Conservation (phyloP, 768 basidiomycete species). For the Phlegmacium glaucopus region DNA sequence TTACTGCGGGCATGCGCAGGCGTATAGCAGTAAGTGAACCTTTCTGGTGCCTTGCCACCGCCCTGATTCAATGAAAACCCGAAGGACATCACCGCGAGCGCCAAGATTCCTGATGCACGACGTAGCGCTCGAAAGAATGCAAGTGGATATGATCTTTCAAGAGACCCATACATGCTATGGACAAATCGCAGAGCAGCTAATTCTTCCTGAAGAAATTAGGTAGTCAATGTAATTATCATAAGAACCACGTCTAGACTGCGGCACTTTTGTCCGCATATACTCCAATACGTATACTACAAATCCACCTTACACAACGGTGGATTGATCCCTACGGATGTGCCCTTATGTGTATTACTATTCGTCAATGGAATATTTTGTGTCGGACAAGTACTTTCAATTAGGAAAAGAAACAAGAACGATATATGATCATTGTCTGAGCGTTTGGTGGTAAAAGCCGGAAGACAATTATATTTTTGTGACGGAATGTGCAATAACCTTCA, state of each 20-base stretch:
- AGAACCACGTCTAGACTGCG: background rate
- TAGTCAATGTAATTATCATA: background rate
- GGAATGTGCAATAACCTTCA: conserved; percentile 74
- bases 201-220: conserved; percentile 26
- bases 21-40: conserved; percentile 60
- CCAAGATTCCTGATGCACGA: conserved; percentile 75
- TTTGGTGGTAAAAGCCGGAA: background rate
- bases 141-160: conserved; percentile 56
- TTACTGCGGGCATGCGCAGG: conserved; percentile 74
- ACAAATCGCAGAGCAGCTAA: conserved; percentile 71
- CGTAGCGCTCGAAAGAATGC: conserved; percentile 70
- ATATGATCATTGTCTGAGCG: no score
- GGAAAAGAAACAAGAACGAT: no score
- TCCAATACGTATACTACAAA: no score
- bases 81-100: conserved; percentile 67
- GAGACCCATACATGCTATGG: conserved; percentile 89
- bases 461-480: conserved; percentile 42
- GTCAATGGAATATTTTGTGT: no score
- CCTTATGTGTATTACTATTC: no score
- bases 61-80: conserved; percentile 11
- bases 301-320: no score
- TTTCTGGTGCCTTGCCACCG: background rate
- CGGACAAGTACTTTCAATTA: no score
- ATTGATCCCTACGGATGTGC: no score
- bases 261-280: background rate